These are phyloP conservation scores for Phytophthora gonapodyides DNA, from an alignment of 352 stramenopile species.

Conservation along the genomic window DNA sequence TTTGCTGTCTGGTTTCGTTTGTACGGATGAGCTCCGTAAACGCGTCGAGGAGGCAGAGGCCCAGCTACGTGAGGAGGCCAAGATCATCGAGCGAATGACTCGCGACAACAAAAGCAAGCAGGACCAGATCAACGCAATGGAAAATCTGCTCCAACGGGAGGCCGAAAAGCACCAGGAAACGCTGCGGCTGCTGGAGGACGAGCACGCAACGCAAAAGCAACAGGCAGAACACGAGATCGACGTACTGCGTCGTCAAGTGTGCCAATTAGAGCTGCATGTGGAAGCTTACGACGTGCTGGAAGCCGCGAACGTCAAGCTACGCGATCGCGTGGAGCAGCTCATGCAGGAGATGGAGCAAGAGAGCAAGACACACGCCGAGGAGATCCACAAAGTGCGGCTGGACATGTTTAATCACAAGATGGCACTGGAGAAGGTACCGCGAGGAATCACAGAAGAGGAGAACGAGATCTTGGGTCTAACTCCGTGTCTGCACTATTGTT, in stretches of 20 bases:
- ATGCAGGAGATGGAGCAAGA: constrained; percentile 73
- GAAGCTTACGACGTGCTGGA: constrained; percentile 75
- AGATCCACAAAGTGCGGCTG: constrained; percentile 78
- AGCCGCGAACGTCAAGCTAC: constrained; percentile 55
- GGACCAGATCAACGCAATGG: constrained; percentile 73
- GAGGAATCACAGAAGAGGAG: not conserved
- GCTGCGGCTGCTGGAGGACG: constrained; percentile 62
- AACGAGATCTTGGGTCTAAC: not conserved
- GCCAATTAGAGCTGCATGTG: constrained; percentile 69
- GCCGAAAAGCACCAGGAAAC: constrained; percentile 63
- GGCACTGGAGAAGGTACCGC: constrained; percentile 72
- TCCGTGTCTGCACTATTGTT: not conserved
- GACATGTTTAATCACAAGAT: constrained; percentile 90
- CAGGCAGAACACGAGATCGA: constrained; percentile 67
- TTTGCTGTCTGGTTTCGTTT: constrained; percentile 12
- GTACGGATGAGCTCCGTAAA: constrained; percentile 70
- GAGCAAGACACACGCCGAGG: constrained; percentile 63
- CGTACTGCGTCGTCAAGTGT: constrained; percentile 56
- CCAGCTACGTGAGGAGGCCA: constrained; percentile 75
- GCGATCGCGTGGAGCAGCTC: constrained; percentile 59
- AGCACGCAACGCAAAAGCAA: constrained; percentile 58
- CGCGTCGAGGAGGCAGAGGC: constrained; percentile 74
- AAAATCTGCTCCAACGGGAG: constrained; percentile 63
- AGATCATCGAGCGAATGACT: constrained; percentile 84
- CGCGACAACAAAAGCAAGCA: constrained; percentile 76